phyloP scores from a whole-genome alignment of 1,284 basidiomycete genomes.

The Ustilago shanxiensis region DNA sequence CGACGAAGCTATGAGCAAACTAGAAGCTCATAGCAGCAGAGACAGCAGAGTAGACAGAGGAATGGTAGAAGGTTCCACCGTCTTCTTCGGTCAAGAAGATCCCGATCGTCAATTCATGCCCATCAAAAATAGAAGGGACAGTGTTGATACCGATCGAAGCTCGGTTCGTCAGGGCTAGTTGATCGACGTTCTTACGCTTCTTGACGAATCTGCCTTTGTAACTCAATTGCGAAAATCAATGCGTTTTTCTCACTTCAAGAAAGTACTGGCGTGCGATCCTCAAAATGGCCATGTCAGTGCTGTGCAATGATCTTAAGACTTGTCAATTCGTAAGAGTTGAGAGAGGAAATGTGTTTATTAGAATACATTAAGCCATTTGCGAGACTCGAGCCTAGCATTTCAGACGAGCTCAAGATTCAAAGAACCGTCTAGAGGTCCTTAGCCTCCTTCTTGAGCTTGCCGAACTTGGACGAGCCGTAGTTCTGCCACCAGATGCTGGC shows the following conservation, averaged over 20 bases:
- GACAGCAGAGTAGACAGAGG: slow-evolving; percentile 51
- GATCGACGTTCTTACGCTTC: too few species aligned
- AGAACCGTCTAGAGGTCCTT: slow-evolving; percentile 57
- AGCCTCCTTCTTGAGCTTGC: slow-evolving; percentile 55
- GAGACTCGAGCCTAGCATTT: too few species aligned
- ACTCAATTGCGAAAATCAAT: too few species aligned
- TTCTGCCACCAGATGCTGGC: slow-evolving; percentile 75
- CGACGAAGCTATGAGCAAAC: slow-evolving; percentile 64
- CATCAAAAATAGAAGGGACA: slow-evolving; percentile 54
- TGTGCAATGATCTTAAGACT: not conserved
- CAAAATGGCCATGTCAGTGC: too few species aligned
- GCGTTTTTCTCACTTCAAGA: too few species aligned
- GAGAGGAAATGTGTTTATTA: slow-evolving; percentile 8
- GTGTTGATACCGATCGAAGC: slow-evolving; percentile 50
- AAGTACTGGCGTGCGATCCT: too few species aligned
- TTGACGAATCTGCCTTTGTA: too few species aligned
- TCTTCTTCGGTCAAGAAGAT: slow-evolving; percentile 66
- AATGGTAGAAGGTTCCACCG: slow-evolving; percentile 64
- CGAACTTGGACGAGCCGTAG: slow-evolving; percentile 51
- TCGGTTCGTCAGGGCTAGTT: slow-evolving; percentile 36
- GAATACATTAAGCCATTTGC: slow-evolving; percentile 9
- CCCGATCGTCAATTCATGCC: slow-evolving; percentile 60
- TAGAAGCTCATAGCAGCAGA: slow-evolving; percentile 55
- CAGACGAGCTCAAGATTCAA: too few species aligned
- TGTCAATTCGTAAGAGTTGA: not conserved